phyloP scores from a whole-genome alignment of 768 basidiomycete genomes.

The Amanita thiersii region DNA sequence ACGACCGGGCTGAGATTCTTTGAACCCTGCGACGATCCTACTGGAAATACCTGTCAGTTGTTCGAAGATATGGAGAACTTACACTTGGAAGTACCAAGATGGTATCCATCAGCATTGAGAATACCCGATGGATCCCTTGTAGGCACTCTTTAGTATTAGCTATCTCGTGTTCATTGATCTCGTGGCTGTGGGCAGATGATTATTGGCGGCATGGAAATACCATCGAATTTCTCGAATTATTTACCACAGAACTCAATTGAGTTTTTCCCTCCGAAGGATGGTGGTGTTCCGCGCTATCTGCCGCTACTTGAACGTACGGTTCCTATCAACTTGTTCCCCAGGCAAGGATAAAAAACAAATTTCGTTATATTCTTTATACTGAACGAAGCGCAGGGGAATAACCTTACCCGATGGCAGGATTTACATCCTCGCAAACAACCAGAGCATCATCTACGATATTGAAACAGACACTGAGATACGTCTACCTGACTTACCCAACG shows the following conservation, averaged over 20 bases:
- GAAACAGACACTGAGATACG: constrained; percentile 28
- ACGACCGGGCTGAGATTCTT: constrained; percentile 28
- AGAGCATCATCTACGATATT: constrained; percentile 34
- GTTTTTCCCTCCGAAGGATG: constrained; percentile 32
- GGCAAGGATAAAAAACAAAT: no score
- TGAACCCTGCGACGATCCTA: constrained; percentile 26
- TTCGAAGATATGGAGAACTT: constrained; percentile 25
- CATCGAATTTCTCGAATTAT: constrained; percentile 53
- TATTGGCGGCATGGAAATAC: constrained; percentile 15
- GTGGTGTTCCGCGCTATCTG: constrained; percentile 21
- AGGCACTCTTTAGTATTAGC: constrained; percentile 21
- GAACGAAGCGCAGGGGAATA: constrained; percentile 17
- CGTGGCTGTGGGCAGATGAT: constrained; percentile 16
- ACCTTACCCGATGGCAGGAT: constrained; percentile 33
- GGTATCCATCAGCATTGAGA: constrained; percentile 32
- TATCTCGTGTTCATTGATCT: background rate
- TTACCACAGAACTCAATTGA: constrained; percentile 48
- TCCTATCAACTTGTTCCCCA: constrained; percentile 15
- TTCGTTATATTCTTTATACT: no score
- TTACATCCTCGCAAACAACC: constrained; percentile 32
- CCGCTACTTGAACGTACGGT: constrained; percentile 18
- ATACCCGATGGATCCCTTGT: constrained; percentile 25
- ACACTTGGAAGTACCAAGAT: constrained; percentile 27
- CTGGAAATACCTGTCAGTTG: constrained; percentile 20
- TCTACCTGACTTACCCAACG: constrained; percentile 36